A percentile compares a stretch with the other conserved stretches of the same genome.
Evolutionary conservation across 2,329 filamentous ascomycete genomes (phyloP).

Genomic region (Fusarium fujikuroi): DNA sequence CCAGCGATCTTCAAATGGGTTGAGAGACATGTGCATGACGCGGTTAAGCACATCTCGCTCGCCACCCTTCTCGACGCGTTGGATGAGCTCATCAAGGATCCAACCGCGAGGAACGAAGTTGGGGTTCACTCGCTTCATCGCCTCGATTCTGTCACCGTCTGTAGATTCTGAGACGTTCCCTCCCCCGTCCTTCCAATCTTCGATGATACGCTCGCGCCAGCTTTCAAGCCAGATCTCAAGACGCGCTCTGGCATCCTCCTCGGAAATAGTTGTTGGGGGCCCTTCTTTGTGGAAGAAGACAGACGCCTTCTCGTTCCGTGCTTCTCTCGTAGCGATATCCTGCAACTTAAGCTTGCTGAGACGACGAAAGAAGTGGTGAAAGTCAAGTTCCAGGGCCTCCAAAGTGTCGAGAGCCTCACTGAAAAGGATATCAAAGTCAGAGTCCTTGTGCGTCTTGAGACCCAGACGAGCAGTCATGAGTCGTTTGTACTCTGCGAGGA

Average conservation of each 20-base stretch:
- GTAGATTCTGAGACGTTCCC: slow-evolving; percentile 49
- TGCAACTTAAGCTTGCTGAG: slow-evolving; percentile 72
- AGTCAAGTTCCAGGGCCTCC: slow-evolving; percentile 86
- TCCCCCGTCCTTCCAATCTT: slow-evolving; percentile 76
- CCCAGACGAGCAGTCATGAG: slow-evolving; percentile 86
- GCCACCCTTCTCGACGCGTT: slow-evolving; percentile 83
- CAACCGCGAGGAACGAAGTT: slow-evolving; percentile 92
- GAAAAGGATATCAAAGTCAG: slow-evolving; percentile 83
- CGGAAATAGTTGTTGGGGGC: slow-evolving; percentile 65
- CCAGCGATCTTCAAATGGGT: slow-evolving; percentile 88
- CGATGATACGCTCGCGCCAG: slow-evolving; percentile 76
- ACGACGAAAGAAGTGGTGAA: slow-evolving; percentile 91
- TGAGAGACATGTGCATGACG: slow-evolving; percentile 83
- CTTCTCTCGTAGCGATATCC: slow-evolving; percentile 72
- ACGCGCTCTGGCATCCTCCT: slow-evolving; percentile 71
- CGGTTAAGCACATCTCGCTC: slow-evolving; percentile 82
- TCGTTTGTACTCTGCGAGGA: slow-evolving; percentile 87
- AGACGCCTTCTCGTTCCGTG: slow-evolving; percentile 70
- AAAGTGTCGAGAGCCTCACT: slow-evolving; percentile 85
- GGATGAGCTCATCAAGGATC: slow-evolving; percentile 93
- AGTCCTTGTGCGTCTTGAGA: slow-evolving; percentile 72
- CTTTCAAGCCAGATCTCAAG: slow-evolving; percentile 83
- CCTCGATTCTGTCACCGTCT: slow-evolving; percentile 71
- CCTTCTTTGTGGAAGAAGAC: slow-evolving; percentile 86
- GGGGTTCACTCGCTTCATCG: slow-evolving; percentile 90